Percentiles rank a stretch among this genome's conserved stretches.
These are phyloP conservation scores for Amanita fuliginea DNA, from an alignment of 768 basidiomycete species.

Conservation along the genomic window DNA sequence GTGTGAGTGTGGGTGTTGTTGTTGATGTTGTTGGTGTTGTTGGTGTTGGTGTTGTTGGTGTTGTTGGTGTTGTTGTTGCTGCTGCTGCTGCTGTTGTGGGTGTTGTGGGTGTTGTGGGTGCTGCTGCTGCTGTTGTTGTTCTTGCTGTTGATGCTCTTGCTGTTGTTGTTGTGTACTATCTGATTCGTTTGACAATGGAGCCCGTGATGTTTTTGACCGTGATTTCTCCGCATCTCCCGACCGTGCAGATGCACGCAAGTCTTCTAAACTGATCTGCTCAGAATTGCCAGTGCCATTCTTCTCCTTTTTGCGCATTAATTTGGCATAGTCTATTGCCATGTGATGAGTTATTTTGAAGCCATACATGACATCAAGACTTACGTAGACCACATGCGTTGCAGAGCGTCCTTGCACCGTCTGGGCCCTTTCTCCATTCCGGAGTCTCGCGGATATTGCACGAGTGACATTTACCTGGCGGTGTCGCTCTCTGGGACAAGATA, in stretches of 20 bases:
- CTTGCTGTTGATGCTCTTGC: background rate
- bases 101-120: conserved; percentile 6
- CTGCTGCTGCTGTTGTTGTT: background rate
- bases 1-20: conserved; percentile 4
- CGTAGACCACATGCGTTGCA: conserved; percentile 84
- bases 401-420: conserved; percentile 73
- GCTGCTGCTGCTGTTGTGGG: background rate
- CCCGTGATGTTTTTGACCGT: conserved; percentile 14
- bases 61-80: background rate
- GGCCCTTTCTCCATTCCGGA: conserved; percentile 81
- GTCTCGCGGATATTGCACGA: conserved; percentile 83
- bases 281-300: conserved; percentile 50
- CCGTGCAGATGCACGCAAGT: conserved; percentile 60
- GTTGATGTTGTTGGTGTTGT: background rate
- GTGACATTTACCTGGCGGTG: conserved; percentile 79
- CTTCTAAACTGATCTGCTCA: conserved; percentile 63
- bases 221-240: conserved; percentile 38
- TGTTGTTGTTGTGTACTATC: conserved; percentile 13
- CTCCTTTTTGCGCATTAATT: conserved; percentile 70
- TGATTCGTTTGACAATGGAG: conserved; percentile 17
- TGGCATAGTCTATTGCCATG: conserved; percentile 58
- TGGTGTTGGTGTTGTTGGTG: background rate
- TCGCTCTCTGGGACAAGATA: conserved; percentile 48
- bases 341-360: background rate
- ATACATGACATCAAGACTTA: conserved; percentile 27